These are phyloP conservation scores for Priceomyces melissophilus DNA, from an alignment of 805 yeast species.

Conservation along the genomic window DNA sequence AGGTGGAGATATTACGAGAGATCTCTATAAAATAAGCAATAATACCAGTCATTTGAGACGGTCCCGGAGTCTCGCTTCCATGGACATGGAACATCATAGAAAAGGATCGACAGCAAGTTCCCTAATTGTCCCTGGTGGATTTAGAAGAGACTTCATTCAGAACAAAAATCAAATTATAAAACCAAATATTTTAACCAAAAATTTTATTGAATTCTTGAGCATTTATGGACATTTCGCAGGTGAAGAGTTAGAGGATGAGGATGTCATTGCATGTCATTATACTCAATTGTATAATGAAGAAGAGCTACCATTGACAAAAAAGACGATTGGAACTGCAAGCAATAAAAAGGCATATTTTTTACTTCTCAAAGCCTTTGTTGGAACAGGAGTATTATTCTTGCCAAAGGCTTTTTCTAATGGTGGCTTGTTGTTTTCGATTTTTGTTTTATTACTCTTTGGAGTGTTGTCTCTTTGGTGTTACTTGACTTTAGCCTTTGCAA, in stretches of 20 bases:
- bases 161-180: slow-evolving; percentile 26
- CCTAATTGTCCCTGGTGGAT: slow-evolving; percentile 78
- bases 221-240: slow-evolving; percentile 88
- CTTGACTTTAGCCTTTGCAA: slow-evolving; percentile 57
- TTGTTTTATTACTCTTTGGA: slow-evolving; percentile 58
- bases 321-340: slow-evolving; percentile 62
- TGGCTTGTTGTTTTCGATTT: slow-evolving; percentile 58
- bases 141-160: slow-evolving; percentile 65
- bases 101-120: slow-evolving; percentile 65
- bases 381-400: slow-evolving; percentile 70
- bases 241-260: slow-evolving; percentile 71
- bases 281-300: slow-evolving; percentile 14
- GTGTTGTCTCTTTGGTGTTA: slow-evolving; percentile 77
- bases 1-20: slow-evolving; percentile 53
- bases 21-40: slow-evolving; percentile 31
- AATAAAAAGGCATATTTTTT: slow-evolving; percentile 69
- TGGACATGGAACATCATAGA: slow-evolving; percentile 30
- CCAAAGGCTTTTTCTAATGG: slow-evolving; percentile 74
- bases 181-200: slow-evolving; percentile 58
- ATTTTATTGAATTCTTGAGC: slow-evolving; percentile 72
- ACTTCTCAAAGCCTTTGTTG: slow-evolving; percentile 70
- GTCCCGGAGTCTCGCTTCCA: slow-evolving; percentile 22
- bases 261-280: slow-evolving; percentile 51
- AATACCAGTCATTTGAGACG: slow-evolving; percentile 12
- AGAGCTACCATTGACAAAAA: slow-evolving; percentile 14